These are phyloP conservation scores for Cyclostephanos tholiformis DNA, from an alignment of 108 stramenopile species.

Conservation along the genomic window DNA sequence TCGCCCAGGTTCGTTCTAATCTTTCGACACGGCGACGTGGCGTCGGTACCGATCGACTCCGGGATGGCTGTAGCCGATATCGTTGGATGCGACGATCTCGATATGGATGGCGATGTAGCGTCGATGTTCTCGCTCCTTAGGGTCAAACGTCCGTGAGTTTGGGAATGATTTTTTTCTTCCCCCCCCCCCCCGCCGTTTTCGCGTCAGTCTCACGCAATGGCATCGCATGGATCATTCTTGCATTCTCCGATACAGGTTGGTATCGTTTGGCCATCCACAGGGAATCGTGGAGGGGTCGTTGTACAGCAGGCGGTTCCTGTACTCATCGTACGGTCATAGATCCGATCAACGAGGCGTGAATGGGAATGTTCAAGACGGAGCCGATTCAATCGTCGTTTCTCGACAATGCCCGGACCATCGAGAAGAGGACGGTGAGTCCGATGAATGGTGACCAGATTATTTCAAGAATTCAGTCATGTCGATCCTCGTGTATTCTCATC, in stretches of 20 bases:
- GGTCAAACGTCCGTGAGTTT: conserved; percentile 10
- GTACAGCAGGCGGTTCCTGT: conserved; percentile 29
- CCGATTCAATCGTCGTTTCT: conserved; percentile 58
- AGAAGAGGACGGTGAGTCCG: conserved; percentile 44
- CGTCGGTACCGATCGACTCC: conserved; percentile 35
- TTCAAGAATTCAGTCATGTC: background rate
- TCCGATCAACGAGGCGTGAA: conserved; percentile 52
- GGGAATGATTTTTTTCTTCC: too few relatives aligned
- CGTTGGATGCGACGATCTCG: background rate
- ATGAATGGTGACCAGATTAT: background rate
- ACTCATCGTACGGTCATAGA: conserved; percentile 17
- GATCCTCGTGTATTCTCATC: background rate
- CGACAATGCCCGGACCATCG: conserved; percentile 36
- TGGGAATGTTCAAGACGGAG: conserved; percentile 41
- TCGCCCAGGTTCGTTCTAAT: conserved; percentile 50
- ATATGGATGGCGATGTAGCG: conserved; percentile 14
- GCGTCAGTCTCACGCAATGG: background rate
- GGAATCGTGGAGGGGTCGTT: conserved; percentile 19
- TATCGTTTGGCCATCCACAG: conserved; percentile 33
- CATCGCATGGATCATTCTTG: background rate
- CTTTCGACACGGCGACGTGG: conserved; percentile 40
- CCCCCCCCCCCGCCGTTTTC: background rate
- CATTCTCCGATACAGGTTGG: background rate
- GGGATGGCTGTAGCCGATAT: conserved; percentile 37
- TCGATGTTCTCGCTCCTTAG: conserved; percentile 23